phyloP scores from a whole-genome alignment of 1,284 basidiomycete genomes.

The Exsudoporus floridanus region DNA sequence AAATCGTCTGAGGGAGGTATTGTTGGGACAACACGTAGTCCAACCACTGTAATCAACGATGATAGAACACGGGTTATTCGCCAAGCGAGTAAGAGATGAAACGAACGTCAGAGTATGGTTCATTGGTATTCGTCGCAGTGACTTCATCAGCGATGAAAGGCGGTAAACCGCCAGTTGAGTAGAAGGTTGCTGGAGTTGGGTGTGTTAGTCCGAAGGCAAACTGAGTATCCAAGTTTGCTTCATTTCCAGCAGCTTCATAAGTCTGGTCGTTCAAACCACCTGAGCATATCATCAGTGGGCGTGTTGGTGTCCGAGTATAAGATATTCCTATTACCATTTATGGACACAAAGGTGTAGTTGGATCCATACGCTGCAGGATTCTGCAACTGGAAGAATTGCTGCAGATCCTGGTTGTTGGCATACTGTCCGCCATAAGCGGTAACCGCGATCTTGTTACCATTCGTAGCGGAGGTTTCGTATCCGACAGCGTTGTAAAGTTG shows the following conservation, averaged over 20 bases:
- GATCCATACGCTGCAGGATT: slow-evolving; percentile 28
- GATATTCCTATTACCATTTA: slow-evolving; percentile 41
- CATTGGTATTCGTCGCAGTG: too few species aligned
- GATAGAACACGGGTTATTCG: not conserved
- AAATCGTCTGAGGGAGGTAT: slow-evolving; percentile 35
- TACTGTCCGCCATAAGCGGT: slow-evolving; percentile 56
- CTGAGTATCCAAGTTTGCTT: slow-evolving; percentile 73
- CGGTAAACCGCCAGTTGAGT: slow-evolving; percentile 58
- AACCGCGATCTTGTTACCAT: slow-evolving; percentile 53
- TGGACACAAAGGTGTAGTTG: slow-evolving; percentile 41
- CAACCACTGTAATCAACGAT: slow-evolving; percentile 50
- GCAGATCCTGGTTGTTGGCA: slow-evolving; percentile 56
- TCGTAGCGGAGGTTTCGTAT: slow-evolving; percentile 37
- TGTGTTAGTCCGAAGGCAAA: slow-evolving; percentile 63
- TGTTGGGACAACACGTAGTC: slow-evolving; percentile 46
- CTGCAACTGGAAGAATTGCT: slow-evolving; percentile 39
- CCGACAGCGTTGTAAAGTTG: slow-evolving; percentile 45
- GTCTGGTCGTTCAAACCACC: slow-evolving; percentile 66
- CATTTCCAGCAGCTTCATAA: slow-evolving; percentile 50
- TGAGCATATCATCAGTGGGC: slow-evolving; percentile 1
- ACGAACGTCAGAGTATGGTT: too few species aligned
- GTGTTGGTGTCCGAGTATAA: not conserved
- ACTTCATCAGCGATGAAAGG: too few species aligned
- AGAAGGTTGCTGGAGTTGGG: slow-evolving; percentile 52
- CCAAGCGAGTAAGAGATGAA: not conserved